These are phyloP conservation scores for Tulasnella sp. DNA, from an alignment of 768 basidiomycete species.

Conservation along the genomic window DNA sequence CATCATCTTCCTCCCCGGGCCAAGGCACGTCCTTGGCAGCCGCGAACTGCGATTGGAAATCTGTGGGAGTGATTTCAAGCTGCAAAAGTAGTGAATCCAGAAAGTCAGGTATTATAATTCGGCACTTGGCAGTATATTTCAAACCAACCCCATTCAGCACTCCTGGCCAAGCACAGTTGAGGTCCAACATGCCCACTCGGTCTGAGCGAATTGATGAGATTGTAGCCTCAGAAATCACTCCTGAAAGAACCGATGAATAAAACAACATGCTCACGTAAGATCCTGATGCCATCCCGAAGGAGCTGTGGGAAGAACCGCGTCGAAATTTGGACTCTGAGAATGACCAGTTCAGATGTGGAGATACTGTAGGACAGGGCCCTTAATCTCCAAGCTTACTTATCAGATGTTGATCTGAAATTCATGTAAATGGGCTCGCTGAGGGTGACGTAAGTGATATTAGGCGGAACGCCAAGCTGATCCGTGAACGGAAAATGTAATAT, in stretches of 20 bases:
- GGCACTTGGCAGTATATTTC: not conserved
- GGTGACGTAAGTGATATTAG: not conserved
- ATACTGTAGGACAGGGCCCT: no score
- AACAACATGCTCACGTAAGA: conserved; percentile 15
- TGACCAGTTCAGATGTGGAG: no score
- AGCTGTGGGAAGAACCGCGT: conserved; percentile 17
- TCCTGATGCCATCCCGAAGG: conserved; percentile 24
- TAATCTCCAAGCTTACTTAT: no score
- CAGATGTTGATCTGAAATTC: conserved; percentile 10
- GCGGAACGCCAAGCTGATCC: conserved; percentile 14
- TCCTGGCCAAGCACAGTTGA: conserved; percentile 27
- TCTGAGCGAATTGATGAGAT: conserved; percentile 19
- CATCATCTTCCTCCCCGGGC: conserved; percentile 20
- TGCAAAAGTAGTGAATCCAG: no score
- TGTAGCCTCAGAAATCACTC: no score
- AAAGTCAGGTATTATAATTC: conserved; percentile 19
- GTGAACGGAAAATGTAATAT: no score
- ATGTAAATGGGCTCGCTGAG: not conserved
- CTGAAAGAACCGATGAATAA: no score
- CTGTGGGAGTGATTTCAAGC: conserved; percentile 19
- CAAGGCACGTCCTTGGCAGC: conserved; percentile 25
- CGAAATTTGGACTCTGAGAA: not conserved
- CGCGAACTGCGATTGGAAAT: conserved; percentile 25
- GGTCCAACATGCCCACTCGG: conserved; percentile 26
- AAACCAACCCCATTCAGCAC: conserved; percentile 26